These are phyloP conservation scores for Lactarius vividus DNA, from an alignment of 768 basidiomycete genomes.

Conservation along the genomic window DNA sequence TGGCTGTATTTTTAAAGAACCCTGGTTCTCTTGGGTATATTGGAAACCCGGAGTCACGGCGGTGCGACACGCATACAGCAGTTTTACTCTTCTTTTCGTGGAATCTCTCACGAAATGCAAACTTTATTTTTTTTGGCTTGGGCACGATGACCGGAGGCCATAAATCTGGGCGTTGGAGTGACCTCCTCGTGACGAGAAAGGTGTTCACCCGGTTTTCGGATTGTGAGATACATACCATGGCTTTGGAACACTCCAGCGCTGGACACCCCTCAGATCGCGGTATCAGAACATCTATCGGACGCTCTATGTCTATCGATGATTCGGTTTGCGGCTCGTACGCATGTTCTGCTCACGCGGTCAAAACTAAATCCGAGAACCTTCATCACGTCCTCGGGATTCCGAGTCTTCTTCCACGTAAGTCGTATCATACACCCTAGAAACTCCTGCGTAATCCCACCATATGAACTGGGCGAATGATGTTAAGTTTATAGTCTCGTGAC, in stretches of 20 bases:
- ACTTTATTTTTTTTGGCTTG: neutral
- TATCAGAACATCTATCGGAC: neutral
- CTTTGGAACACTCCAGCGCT: neutral
- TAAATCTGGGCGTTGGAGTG: neutral
- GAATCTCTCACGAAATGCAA: neutral
- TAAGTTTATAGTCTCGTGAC: neutral
- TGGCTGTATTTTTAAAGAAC: neutral
- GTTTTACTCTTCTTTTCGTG: neutral
- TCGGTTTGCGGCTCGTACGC: no score
- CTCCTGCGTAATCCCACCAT: neutral
- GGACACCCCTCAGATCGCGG: neutral
- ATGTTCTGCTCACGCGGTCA: neutral
- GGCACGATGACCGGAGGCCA: neutral
- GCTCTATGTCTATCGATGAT: neutral
- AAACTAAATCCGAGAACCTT: neutral
- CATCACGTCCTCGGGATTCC: no score
- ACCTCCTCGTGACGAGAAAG: neutral
- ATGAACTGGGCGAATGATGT: neutral
- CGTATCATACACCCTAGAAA: neutral
- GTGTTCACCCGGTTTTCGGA: neutral
- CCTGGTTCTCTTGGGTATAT: neutral
- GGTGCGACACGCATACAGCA: neutral
- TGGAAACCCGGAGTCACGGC: no score
- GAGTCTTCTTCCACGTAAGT: neutral
- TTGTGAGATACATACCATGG: neutral